Base-by-base conservation (phyloP, 768 basidiomycete species). In the Rhodocollybia butyracea region DNA sequence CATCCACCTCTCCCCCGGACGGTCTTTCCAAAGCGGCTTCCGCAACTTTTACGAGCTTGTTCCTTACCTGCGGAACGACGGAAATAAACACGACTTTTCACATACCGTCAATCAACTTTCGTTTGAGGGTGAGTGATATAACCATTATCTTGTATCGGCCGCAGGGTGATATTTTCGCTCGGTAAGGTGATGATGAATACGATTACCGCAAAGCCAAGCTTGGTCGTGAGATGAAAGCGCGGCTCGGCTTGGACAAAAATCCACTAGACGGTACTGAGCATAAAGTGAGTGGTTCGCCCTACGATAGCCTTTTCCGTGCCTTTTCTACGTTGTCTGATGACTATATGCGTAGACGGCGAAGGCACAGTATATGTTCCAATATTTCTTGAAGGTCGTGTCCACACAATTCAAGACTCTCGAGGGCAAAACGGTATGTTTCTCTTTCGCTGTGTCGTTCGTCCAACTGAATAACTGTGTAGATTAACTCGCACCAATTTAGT, bases 311-410 rank as follows among this genome's bases (percentile, higher is more conserved):
- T 29, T 42, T 15, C 17, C n/a, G n/a, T n/a, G n/a, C 12, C 21
- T 11, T 29, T 46, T 57, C 34, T 41, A 60, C 19, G 31, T 30
- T 34, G 13, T n/a, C 30, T 27, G 21, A 32, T 34, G 22, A 15
- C 26, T 5, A 29, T 31, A 5, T 12, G 5, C 6, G 17, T 56
- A 91, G 88, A 94, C 93, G 1, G 74, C 70, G 60, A 89, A 89
- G 65, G 71, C 86, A 24, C 82, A 93, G 61, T 96, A 92, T 69
- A 94, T 97, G 93, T 97, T 94, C 82, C 94, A 98, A 67, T 96
- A 98, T 72, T 98, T 98, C 84, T 79, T 99, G 65, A 99, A 99
- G 72, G 96, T 99, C 42, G 97, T 99, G 38, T 93, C 94, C 6
- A 99, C 96, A 2, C 88, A 89, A 66, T 98, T 97, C 75, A 81